Evolutionary conservation across 164 flowering plant genomes (phyloP).

Genomic region (Houttuynia cordata): DNA sequence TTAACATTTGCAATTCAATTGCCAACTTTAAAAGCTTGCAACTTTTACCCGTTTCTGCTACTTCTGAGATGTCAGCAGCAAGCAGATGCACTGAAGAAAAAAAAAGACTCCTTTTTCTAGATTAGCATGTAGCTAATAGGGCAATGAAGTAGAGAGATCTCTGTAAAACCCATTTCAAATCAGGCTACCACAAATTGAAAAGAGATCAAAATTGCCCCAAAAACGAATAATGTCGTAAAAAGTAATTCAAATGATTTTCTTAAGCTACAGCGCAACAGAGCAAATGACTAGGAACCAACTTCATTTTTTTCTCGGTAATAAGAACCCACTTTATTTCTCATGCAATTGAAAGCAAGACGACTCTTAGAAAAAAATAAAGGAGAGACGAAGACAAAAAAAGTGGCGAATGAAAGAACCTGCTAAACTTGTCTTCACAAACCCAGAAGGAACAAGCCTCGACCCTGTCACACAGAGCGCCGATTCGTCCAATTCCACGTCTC

Average conservation of each 20-base stretch:
- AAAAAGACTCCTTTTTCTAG: too few relatives aligned
- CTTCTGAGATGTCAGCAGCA: too few relatives aligned
- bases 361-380: not conserved
- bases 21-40: too few relatives aligned
- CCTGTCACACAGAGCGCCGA: conserved; percentile 49
- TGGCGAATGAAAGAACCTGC: conserved; percentile 24
- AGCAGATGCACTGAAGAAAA: too few relatives aligned
- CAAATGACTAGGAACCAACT: not conserved
- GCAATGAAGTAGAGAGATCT: too few relatives aligned
- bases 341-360: not conserved
- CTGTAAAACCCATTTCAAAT: too few relatives aligned
- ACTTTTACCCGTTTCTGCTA: too few relatives aligned
- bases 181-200: not conserved
- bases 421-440: conserved; percentile 27
- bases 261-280: not conserved
- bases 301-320: too few relatives aligned
- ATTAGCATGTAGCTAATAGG: too few relatives aligned
- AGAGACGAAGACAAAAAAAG: not conserved
- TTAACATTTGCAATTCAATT: too few relatives aligned
- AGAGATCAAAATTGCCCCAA: not conserved
- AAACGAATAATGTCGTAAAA: not conserved
- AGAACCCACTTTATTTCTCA: too few relatives aligned
- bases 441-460: conserved; percentile 40
- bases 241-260: not conserved
- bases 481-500: conserved; percentile 21